Conservation (phyloP, 2,329 filamentous ascomycete species). For the Colletotrichum sp. region DNA sequence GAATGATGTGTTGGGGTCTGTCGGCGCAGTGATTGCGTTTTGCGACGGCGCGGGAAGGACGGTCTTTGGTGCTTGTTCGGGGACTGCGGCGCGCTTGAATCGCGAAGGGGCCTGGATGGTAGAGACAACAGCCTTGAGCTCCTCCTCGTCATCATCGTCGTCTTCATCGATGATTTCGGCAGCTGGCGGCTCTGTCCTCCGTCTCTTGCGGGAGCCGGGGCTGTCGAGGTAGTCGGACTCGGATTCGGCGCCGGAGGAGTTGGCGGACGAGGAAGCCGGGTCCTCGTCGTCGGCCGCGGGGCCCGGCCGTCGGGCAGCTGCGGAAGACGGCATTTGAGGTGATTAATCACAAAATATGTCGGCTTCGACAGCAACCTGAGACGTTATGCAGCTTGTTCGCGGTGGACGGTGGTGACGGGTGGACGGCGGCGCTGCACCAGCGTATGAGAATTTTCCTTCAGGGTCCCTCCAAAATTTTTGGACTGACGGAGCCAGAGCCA, state of each 20-base stretch:
- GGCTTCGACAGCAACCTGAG: neutral
- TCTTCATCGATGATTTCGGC: slow-evolving; percentile 29
- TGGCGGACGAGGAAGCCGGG: slow-evolving; percentile 9
- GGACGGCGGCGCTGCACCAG: neutral
- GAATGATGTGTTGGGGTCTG: slow-evolving; percentile 69
- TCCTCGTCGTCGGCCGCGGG: slow-evolving; percentile 7
- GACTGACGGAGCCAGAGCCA: neutral
- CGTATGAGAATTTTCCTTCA: slow-evolving; percentile 16
- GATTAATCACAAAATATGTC: neutral
- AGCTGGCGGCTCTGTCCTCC: slow-evolving; percentile 38
- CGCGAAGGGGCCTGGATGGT: slow-evolving; percentile 59
- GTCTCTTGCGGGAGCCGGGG: slow-evolving; percentile 49
- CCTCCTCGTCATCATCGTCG: slow-evolving; percentile 35
- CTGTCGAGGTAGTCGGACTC: slow-evolving; percentile 58
- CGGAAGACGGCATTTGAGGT: slow-evolving; percentile 6
- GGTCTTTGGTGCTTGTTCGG: slow-evolving; percentile 19
- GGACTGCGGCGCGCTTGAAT: slow-evolving; percentile 37
- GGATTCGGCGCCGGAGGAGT: slow-evolving; percentile 26
- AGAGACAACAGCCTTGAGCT: slow-evolving; percentile 38
- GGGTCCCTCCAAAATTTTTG: neutral
- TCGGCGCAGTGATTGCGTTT: slow-evolving; percentile 52
- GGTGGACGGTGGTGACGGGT: neutral
- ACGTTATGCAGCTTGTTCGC: neutral
- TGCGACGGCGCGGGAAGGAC: slow-evolving; percentile 22
- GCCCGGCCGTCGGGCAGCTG: neutral